phyloP scores from a whole-genome alignment of 2,329 filamentous ascomycete species.

The Gnomoniopsis smithogilvyi region DNA sequence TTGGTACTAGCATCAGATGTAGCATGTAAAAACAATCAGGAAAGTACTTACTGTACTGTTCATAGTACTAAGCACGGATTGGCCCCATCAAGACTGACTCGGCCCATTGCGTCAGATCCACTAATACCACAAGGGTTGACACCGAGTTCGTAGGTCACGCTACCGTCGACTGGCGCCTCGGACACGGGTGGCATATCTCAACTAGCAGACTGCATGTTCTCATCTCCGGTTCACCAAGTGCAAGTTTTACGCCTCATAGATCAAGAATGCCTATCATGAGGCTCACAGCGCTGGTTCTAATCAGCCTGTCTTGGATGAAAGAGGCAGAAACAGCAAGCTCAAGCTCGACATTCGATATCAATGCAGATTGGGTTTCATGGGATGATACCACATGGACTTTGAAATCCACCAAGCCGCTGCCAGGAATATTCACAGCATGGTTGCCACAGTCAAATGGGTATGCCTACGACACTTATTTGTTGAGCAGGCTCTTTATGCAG shows the following conservation, averaged over 20 bases:
- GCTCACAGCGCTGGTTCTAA: neutral
- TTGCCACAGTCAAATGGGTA: conserved; percentile 16
- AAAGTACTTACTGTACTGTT: too few species aligned
- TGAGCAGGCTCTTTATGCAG: neutral
- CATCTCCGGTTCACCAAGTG: too few species aligned
- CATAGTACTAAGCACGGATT: too few species aligned
- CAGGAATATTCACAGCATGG: conserved; percentile 15
- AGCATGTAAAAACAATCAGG: too few species aligned
- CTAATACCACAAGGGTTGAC: neutral
- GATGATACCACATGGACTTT: conserved; percentile 16
- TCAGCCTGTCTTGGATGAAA: neutral
- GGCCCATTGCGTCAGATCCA: neutral
- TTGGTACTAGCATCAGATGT: too few species aligned
- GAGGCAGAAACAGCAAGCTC: neutral
- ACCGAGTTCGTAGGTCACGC: neutral
- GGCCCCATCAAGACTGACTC: neutral
- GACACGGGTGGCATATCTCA: neutral
- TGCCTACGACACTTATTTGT: neutral
- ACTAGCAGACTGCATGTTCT: neutral
- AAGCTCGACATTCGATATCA: conserved; percentile 12
- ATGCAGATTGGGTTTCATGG: conserved; percentile 15
- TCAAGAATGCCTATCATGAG: neutral
- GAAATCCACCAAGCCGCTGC: conserved; percentile 14
- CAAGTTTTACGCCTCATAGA: neutral
- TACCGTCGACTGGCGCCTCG: neutral